Evolutionary conservation across 1,284 basidiomycete species (phyloP).

Genomic region (Pyrrhoderma noxium): DNA sequence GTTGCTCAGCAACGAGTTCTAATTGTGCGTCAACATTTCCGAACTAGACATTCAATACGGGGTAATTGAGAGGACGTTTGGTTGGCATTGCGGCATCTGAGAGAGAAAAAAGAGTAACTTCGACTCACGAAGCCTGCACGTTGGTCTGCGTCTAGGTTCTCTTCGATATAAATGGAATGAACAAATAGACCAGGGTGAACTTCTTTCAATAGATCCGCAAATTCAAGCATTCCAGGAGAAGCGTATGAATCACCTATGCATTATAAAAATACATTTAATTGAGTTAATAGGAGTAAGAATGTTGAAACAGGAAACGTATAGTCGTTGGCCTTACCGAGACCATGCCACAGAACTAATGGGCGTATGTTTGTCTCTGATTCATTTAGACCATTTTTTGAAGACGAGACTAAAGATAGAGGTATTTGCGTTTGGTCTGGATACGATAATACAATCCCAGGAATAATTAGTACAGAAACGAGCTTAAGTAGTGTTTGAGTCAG

Average conservation of each 20-base stretch:
- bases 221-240: constrained; percentile 62
- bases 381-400: constrained; percentile 10
- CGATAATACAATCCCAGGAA: too few relatives aligned
- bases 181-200: constrained; percentile 83
- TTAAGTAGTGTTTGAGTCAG: neutral
- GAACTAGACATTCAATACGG: constrained; percentile 41
- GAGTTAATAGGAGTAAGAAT: constrained; percentile 20
- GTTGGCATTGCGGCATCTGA: too few relatives aligned
- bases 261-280: neutral
- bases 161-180: constrained; percentile 71
- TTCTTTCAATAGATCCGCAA: constrained; percentile 55
- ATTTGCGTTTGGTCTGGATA: neutral
- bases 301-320: constrained; percentile 30
- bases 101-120: neutral
- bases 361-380: constrained; percentile 28
- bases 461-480: neutral
- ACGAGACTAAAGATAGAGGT: constrained; percentile 12
- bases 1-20: constrained; percentile 56
- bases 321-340: constrained; percentile 59
- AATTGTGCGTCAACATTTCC: constrained; percentile 77
- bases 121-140: constrained; percentile 69
- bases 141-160: constrained; percentile 63
- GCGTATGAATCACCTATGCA: constrained; percentile 49
- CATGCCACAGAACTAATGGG: constrained; percentile 93
- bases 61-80: neutral